Percentiles rank a stretch among this genome's conserved stretches.
phyloP scores from a whole-genome alignment of 169 alveolate species.

The Plasmodium cynomolgi region DNA sequence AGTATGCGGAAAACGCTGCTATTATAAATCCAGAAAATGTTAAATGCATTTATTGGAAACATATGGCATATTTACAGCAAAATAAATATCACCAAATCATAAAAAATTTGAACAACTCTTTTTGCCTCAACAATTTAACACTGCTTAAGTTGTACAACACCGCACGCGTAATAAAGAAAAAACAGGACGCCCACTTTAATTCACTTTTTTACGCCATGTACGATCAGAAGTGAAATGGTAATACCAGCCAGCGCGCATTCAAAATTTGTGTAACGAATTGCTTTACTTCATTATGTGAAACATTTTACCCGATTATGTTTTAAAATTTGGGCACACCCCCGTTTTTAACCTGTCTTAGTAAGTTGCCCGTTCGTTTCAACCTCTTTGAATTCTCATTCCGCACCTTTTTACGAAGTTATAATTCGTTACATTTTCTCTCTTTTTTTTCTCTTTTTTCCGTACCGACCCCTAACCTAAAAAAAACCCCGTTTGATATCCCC shows the following conservation, averaged over 20 bases:
- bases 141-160: conserved; percentile 46
- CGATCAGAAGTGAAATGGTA: conserved; percentile 17
- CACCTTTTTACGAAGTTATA: background rate
- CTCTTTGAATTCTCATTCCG: background rate
- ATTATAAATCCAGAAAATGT: conserved; percentile 64
- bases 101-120: conserved; percentile 66
- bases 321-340: background rate
- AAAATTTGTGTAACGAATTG: background rate
- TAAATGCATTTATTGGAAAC: conserved; percentile 69
- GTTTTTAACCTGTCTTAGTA: background rate
- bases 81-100: conserved; percentile 57
- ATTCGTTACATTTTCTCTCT: background rate
- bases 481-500: background rate
- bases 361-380: background rate
- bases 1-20: conserved; percentile 52
- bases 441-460: background rate
- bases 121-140: conserved; percentile 47
- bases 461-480: background rate
- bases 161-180: conserved; percentile 62
- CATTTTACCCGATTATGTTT: background rate
- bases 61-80: conserved; percentile 62
- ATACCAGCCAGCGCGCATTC: background rate
- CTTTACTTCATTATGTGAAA: background rate
- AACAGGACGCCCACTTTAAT: conserved; percentile 53
- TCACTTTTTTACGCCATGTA: conserved; percentile 75